Conservation (phyloP, 164 flowering plant genomes). For the Chimonanthus salicifolius region DNA sequence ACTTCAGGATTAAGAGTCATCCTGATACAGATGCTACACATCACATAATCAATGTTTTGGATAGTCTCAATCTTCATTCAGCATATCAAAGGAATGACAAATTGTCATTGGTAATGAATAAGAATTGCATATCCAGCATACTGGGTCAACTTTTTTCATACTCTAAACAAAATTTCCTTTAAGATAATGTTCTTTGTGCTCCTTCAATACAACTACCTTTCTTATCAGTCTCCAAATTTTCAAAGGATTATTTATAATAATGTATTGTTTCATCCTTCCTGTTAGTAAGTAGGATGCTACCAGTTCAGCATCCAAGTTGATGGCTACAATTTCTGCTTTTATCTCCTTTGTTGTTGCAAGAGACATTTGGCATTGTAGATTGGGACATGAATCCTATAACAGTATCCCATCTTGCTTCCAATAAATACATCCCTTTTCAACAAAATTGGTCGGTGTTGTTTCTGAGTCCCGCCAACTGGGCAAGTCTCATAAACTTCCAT, state of each 20-base stretch:
- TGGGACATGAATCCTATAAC: too few species aligned
- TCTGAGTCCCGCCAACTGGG: background rate
- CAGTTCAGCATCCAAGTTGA: background rate
- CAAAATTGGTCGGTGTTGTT: too few species aligned
- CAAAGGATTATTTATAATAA: background rate
- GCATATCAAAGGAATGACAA: background rate
- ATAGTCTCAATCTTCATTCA: background rate
- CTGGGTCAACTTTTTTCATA: background rate
- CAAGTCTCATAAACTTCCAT: background rate
- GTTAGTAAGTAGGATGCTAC: background rate
- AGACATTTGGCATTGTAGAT: too few species aligned
- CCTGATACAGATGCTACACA: background rate
- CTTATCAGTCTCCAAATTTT: background rate
- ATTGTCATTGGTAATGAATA: background rate
- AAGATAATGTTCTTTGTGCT: background rate
- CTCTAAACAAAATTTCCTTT: background rate
- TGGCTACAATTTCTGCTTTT: too few species aligned
- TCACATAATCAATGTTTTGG: background rate
- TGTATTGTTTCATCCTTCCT: background rate
- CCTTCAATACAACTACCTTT: background rate
- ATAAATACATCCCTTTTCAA: too few species aligned
- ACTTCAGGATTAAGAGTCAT: background rate
- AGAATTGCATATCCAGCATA: background rate
- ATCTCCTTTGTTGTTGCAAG: too few species aligned
- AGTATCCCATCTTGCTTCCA: too few species aligned